phyloP scores from a whole-genome alignment of 331 rosid species.

The Prunus yedoensis region DNA sequence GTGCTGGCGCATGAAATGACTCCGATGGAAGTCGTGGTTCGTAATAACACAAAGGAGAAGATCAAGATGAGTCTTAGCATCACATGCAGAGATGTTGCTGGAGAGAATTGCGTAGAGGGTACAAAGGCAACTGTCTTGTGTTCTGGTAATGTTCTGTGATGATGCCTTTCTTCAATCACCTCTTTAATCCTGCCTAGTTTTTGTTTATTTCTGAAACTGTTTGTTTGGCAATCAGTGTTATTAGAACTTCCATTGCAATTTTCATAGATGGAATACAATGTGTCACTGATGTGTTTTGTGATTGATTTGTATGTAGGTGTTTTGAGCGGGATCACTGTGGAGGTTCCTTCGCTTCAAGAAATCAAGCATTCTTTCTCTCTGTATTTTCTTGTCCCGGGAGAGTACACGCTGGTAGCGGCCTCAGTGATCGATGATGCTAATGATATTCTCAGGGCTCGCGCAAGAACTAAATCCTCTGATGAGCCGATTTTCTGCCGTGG shows the following conservation, averaged over 20 bases:
- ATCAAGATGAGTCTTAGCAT: conserved; percentile 81
- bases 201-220: neutral
- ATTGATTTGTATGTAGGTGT: conserved; percentile 51
- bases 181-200: neutral
- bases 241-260: neutral
- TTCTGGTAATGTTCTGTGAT: conserved; percentile 59
- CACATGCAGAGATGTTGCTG: conserved; percentile 93
- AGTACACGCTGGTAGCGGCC: conserved; percentile 79
- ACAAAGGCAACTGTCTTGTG: conserved; percentile 85
- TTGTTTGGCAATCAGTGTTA: neutral
- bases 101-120: conserved; percentile 83
- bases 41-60: conserved; percentile 88
- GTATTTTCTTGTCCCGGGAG: conserved; percentile 94
- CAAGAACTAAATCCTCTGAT: conserved; percentile 60
- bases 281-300: neutral
- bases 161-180: neutral
- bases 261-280: neutral
- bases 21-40: conserved; percentile 84
- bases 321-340: conserved; percentile 68
- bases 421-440: conserved; percentile 82
- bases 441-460: conserved; percentile 84
- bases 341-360: conserved; percentile 82
- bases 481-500: conserved; percentile 96
- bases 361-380: conserved; percentile 69
- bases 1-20: conserved; percentile 83